Evolutionary conservation across 192 early-diverging fungal species (phyloP).

Genomic region (Coemansia sp.): DNA sequence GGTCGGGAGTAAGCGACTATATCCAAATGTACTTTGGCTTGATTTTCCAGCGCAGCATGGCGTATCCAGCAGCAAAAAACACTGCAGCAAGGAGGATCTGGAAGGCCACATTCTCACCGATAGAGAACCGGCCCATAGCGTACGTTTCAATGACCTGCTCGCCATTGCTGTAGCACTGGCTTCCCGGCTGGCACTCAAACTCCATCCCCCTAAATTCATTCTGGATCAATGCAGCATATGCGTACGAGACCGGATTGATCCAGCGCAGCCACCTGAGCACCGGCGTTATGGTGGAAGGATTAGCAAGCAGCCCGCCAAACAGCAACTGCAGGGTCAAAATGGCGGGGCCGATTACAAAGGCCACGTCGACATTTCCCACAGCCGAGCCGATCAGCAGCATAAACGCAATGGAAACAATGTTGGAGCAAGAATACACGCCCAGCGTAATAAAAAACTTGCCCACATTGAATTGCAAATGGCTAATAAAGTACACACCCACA

Average conservation of each 20-base stretch:
- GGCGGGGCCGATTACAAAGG: conserved; percentile 43
- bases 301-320: conserved; percentile 52
- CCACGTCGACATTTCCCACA: conserved; percentile 34
- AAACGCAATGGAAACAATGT: conserved; percentile 45
- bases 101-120: conserved; percentile 25
- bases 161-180: conserved; percentile 36
- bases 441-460: conserved; percentile 45
- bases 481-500: conserved; percentile 43
- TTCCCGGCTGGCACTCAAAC: conserved; percentile 26
- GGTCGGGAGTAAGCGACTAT: conserved; percentile 2
- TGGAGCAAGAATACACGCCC: conserved; percentile 33
- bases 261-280: conserved; percentile 54
- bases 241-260: conserved; percentile 48
- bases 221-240: conserved; percentile 41
- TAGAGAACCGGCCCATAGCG: conserved; percentile 38
- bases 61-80: conserved; percentile 31
- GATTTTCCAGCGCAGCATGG: conserved; percentile 48
- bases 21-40: conserved; percentile 50
- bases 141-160: conserved; percentile 36
- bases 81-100: conserved; percentile 27
- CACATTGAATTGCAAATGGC: conserved; percentile 29
- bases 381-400: conserved; percentile 47
- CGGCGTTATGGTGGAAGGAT: conserved; percentile 37
- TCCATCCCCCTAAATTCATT: conserved; percentile 48
- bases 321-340: conserved; percentile 46